Evolutionary conservation across 352 stramenopile species (phyloP).

Genomic region (Globisporangium irregulare): DNA sequence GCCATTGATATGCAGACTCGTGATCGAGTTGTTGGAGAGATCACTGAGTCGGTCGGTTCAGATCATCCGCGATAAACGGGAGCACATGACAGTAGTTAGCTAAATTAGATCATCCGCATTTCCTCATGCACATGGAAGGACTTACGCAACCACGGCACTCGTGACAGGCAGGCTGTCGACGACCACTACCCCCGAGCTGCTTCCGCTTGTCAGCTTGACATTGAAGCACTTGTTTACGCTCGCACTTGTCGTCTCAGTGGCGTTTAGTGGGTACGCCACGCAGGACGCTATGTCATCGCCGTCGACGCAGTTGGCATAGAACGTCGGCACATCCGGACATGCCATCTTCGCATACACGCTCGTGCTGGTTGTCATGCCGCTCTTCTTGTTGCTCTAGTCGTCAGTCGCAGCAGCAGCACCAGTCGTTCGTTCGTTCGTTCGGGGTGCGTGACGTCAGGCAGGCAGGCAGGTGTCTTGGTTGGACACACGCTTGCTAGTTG

Average conservation of each 20-base stretch:
- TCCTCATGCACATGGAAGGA: background rate
- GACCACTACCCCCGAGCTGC: background rate
- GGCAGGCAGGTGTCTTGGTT: no score
- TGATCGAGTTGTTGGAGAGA: constrained; percentile 18
- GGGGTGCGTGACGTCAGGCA: background rate
- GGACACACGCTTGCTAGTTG: background rate
- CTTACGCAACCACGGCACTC: background rate
- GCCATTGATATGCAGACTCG: constrained; percentile 7
- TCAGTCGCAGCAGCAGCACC: background rate
- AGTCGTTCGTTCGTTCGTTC: background rate
- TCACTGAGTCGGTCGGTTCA: background rate
- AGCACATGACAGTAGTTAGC: no score
- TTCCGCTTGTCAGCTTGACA: background rate
- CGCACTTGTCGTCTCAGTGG: background rate
- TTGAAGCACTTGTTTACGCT: constrained; percentile 2
- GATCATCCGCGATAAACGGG: no score
- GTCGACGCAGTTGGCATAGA: constrained; percentile 7
- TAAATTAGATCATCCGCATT: no score
- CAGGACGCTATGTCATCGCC: background rate
- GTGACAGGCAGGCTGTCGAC: constrained; percentile 6
- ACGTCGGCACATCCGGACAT: constrained; percentile 8
- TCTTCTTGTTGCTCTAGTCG: background rate
- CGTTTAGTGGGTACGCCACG: constrained; percentile 10
- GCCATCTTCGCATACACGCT: background rate
- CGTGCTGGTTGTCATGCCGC: background rate